phyloP scores from a whole-genome alignment of 2,329 filamentous ascomycete genomes.

The Arachnomyces sp. region DNA sequence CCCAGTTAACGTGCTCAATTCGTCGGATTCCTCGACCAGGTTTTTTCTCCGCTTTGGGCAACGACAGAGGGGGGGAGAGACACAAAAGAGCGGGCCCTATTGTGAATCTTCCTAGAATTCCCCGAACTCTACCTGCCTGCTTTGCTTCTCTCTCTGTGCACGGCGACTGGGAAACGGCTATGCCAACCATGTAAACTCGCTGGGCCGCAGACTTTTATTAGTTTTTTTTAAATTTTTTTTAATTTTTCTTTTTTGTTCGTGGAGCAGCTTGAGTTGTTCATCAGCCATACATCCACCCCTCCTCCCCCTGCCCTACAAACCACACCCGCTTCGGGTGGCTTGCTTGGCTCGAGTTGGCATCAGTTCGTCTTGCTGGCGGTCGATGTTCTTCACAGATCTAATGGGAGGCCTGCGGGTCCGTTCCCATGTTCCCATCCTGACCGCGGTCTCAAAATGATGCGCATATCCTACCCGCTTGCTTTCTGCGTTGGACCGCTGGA shows the following conservation, averaged over 20 bases:
- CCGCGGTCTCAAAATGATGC: conserved; percentile 38
- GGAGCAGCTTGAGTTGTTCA: conserved; percentile 4
- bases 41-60: too few relatives aligned
- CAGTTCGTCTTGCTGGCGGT: conserved; percentile 9
- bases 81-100: too few relatives aligned
- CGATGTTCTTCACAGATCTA: conserved; percentile 17
- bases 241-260: background rate
- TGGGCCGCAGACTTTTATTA: background rate
- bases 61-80: too few relatives aligned
- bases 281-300: conserved; percentile 6
- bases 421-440: conserved; percentile 26
- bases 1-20: background rate
- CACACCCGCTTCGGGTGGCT: conserved; percentile 10
- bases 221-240: conserved; percentile 3
- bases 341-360: conserved; percentile 7
- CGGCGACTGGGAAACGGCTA: too few relatives aligned
- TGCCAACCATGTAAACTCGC: background rate
- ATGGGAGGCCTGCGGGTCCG: conserved; percentile 37
- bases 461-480: conserved; percentile 30
- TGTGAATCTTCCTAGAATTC: too few relatives aligned
- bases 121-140: too few relatives aligned
- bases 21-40: too few relatives aligned
- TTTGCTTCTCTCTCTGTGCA: too few relatives aligned
- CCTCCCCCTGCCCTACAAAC: conserved; percentile 2
- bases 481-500: conserved; percentile 24